Percentiles rank a stretch among this genome's conserved stretches.
Evolutionary conservation across 2,329 filamentous ascomycete genomes (phyloP).

Genomic region (Aspergillus caelatus): DNA sequence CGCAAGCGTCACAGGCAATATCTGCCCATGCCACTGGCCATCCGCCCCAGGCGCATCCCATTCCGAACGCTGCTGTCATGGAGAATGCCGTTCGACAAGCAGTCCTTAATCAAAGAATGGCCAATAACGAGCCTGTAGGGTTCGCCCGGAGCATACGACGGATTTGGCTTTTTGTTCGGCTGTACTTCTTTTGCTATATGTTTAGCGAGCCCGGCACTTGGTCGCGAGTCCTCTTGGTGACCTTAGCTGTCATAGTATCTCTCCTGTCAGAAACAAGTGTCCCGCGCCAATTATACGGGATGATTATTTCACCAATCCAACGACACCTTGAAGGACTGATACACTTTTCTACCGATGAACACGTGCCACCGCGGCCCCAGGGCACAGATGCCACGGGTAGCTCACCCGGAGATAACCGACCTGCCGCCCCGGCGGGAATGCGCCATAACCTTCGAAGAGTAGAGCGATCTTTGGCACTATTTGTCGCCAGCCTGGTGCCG

Average conservation of each 20-base stretch:
- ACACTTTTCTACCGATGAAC: slow-evolving; percentile 32
- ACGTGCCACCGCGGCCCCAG: slow-evolving; percentile 8
- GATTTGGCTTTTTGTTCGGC: slow-evolving; percentile 61
- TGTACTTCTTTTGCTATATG: slow-evolving; percentile 63
- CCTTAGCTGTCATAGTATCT: slow-evolving; percentile 40
- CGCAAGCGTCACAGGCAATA: slow-evolving; percentile 11
- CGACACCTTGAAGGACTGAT: slow-evolving; percentile 50
- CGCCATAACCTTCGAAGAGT: slow-evolving; percentile 45
- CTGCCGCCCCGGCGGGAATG: slow-evolving; percentile 15
- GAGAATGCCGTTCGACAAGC: slow-evolving; percentile 39
- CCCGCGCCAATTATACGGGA: slow-evolving; percentile 36
- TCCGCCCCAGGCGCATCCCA: slow-evolving; percentile 12
- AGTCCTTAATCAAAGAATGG: slow-evolving; percentile 31
- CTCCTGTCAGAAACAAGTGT: slow-evolving; percentile 46
- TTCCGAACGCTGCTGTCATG: slow-evolving; percentile 25
- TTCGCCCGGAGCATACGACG: slow-evolving; percentile 48
- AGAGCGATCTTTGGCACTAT: slow-evolving; percentile 63
- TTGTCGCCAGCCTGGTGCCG: slow-evolving; percentile 64
- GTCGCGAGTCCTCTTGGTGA: slow-evolving; percentile 46
- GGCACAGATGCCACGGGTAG: slow-evolving; percentile 3
- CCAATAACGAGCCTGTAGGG: slow-evolving; percentile 33
- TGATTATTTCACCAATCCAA: slow-evolving; percentile 44
- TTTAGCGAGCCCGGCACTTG: slow-evolving; percentile 54
- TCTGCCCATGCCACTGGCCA: slow-evolving; percentile 6
- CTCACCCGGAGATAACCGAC: slow-evolving; percentile 4